Base-by-base conservation (phyloP, 2,329 filamentous ascomycete species). In the Alternaria sp. region DNA sequence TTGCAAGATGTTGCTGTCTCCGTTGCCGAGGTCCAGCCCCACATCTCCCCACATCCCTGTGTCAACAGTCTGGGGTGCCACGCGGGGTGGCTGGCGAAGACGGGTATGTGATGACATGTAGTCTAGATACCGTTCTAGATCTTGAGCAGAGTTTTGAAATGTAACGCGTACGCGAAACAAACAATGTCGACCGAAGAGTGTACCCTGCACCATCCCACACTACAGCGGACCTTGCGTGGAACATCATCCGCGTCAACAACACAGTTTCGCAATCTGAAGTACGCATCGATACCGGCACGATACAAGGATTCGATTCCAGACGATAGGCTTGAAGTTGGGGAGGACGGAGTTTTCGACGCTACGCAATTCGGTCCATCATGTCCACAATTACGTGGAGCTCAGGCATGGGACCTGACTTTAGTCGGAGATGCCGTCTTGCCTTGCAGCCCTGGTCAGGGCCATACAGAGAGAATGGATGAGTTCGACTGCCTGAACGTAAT, bases 201-300 rank as follows among this genome's bases (percentile, higher is more conserved):
- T 49, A 61, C 59, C 15, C 21, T 71, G 1, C 15, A 57, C 5
- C 69, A 72, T 52, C 49, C 65, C 49, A 64, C 68, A 15, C 59
- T 72, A 23, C 58, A 59, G 19, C 66, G 64, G 51, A 61, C 55
- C 9, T 57, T 77, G 25, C 66, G 63, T 30, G 75, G 74, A 44
- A 69, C 63, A 50, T 50, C 61, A 6, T 69, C 66, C 2, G 3
- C 58, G 30, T 67, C 66, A 23, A 70, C 69, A 45, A 62, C 70
- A 12, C 76, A 81, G 60, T 81, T 77, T 62, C 71, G 77, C 23
- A 76, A 76, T 32, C 65, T 81, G 21, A 79, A 77, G 69, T 81
- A 76, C 46, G 79, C 77, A 8, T 60, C 60, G 1, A 75, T 81
- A 59, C 74, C 77, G 3, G 72, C 67, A 4, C 69, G 79, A 49